These are phyloP conservation scores for Lodderomyces metapsilosis DNA, from an alignment of 1,139 yeast genomes.

Conservation along the genomic window DNA sequence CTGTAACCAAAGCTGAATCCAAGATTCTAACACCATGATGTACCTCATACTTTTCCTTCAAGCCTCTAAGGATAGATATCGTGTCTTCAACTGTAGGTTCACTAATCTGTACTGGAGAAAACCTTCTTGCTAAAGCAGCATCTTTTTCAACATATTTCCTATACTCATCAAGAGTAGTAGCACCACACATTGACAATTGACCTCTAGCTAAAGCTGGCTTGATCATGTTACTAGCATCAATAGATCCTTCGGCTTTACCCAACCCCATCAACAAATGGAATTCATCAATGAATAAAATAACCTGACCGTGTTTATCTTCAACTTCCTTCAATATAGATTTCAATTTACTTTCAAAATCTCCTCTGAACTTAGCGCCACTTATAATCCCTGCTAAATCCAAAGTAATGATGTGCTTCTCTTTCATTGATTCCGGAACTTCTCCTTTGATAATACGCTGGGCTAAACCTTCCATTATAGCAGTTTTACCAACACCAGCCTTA, in stretches of 20 bases:
- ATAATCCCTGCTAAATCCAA: slow-evolving; percentile 86
- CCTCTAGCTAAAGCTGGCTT: slow-evolving; percentile 97
- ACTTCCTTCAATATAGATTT: slow-evolving; percentile 84
- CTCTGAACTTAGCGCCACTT: slow-evolving; percentile 92
- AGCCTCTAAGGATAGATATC: slow-evolving; percentile 86
- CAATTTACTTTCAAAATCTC: slow-evolving; percentile 91
- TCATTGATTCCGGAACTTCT: slow-evolving; percentile 93
- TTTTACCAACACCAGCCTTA: slow-evolving; percentile 96
- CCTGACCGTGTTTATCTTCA: slow-evolving; percentile 74
- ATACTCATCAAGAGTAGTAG: slow-evolving; percentile 89
- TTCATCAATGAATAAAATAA: slow-evolving; percentile 89
- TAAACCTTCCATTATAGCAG: slow-evolving; percentile 93
- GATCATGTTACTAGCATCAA: slow-evolving; percentile 90
- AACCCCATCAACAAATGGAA: slow-evolving; percentile 87
- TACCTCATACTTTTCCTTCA: slow-evolving; percentile 91
- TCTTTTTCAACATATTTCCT: slow-evolving; percentile 87
- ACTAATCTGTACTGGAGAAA: slow-evolving; percentile 80
- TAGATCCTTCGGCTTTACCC: slow-evolving; percentile 94
- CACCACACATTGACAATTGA: slow-evolving; percentile 90
- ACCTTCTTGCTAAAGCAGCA: slow-evolving; percentile 88
- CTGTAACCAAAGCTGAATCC: slow-evolving; percentile 90
- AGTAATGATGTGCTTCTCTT: slow-evolving; percentile 76
- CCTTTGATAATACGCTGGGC: slow-evolving; percentile 90
- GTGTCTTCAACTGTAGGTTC: slow-evolving; percentile 96
- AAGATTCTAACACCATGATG: slow-evolving; percentile 98